A percentile compares a stretch with the other conserved stretches of the same genome.
Conservation (phyloP, 176 grass and related monocot genomes). For the Zoysia pacifica region DNA sequence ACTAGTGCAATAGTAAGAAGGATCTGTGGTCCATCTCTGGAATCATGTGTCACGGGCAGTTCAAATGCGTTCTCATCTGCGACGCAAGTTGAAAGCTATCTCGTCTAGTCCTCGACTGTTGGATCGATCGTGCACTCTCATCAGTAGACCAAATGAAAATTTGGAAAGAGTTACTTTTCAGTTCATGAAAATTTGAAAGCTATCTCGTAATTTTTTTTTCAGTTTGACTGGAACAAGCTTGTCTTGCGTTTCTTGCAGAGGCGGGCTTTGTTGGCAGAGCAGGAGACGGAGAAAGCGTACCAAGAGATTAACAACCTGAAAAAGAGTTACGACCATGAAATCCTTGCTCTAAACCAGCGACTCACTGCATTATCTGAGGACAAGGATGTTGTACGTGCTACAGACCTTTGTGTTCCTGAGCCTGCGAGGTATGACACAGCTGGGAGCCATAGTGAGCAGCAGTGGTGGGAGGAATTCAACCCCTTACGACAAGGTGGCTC, state of each 20-base stretch:
- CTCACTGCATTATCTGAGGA: slow-evolving; percentile 39
- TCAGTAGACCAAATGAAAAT: too few relatives aligned
- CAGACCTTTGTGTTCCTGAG: slow-evolving; percentile 4
- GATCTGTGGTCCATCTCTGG: background rate
- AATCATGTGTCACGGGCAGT: slow-evolving; percentile 16
- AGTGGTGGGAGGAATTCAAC: slow-evolving; percentile 62
- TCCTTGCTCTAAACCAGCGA: slow-evolving; percentile 55
- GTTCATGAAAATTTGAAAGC: too few relatives aligned
- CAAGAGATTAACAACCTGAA: slow-evolving; percentile 89
- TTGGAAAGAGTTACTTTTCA: too few relatives aligned
- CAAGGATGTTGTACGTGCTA: slow-evolving; percentile 4
- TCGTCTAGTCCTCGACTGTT: background rate
- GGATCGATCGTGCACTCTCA: too few relatives aligned
- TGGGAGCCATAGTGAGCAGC: slow-evolving; percentile 52
- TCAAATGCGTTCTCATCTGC: background rate
- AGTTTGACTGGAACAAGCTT: background rate
- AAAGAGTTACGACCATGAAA: slow-evolving; percentile 81
- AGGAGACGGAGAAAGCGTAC: slow-evolving; percentile 83
- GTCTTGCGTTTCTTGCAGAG: slow-evolving; percentile 46
- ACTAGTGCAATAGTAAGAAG: too few relatives aligned
- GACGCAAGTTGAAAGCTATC: background rate
- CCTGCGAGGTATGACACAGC: slow-evolving; percentile 45
- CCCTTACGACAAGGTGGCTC: slow-evolving; percentile 49
- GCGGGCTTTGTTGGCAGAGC: slow-evolving; percentile 63
- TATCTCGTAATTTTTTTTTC: too few relatives aligned